Evolutionary conservation across 2,329 filamentous ascomycete species (phyloP), one percentile per base, ranked within the genome.

Genomic region (Arthrobotrys conoides): DNA sequence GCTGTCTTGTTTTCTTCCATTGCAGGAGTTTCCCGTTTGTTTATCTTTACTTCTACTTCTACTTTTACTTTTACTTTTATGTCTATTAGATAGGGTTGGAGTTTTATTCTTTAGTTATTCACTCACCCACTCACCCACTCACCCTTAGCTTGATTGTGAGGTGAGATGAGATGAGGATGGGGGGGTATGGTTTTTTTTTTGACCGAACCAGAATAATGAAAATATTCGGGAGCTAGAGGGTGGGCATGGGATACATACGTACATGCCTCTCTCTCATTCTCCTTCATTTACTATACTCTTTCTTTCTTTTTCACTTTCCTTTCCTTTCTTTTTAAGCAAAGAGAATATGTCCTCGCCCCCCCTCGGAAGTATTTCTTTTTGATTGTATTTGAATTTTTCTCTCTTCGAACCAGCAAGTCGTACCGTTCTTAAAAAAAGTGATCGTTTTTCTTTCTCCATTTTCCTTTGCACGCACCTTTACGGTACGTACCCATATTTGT

Each of bases 51-150:
- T 12, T n/a, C n/a, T n/a, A n/a, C n/a, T n/a, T n/a, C n/a, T n/a
- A n/a, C n/a, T 66, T 30, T 30, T 30, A 3, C 16, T 49, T 18
- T 67, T 67, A 27, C 9, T 44, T 16, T 67, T 41, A 48, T 64
- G 46, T 65, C 65, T 49, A 76, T 33, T 76, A 76, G 72, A 76
- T 33, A 63, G 24, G 72, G 72, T 33, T 33, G 72, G 72, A 76
- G 72, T 76, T 76, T 22, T 46, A 69, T 51, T 59, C 64, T 46
- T 55, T 64, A 51, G 41, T 22, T 53, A 38, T 3, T 41, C 33
- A 3, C 6, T 3, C 6, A 6, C 27, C 27, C 27, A n/a, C n/a
- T n/a, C n/a, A n/a, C n/a, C n/a, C n/a, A n/a, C n/a, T 18, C 14
- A 24, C n/a, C n/a, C 1, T 70, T 49, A 24, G 5, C 1, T 49